Percentiles rank a stretch among this genome's conserved stretches.
These are phyloP conservation scores for Hemileccinum rubropunctum DNA, from an alignment of 768 basidiomycete genomes.

Conservation along the genomic window DNA sequence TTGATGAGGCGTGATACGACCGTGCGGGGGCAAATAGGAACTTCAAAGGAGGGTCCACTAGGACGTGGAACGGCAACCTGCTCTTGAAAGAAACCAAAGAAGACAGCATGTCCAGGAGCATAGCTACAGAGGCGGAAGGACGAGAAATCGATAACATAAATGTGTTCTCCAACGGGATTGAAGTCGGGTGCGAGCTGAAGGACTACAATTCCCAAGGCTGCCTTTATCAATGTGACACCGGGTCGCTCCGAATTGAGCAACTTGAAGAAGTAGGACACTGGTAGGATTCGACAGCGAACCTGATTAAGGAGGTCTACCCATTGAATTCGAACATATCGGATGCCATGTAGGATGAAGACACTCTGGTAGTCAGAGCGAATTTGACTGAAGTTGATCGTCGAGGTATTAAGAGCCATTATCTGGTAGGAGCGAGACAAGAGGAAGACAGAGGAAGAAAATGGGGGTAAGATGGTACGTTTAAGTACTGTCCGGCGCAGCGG, in stretches of 20 bases:
- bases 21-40: conserved; percentile 60
- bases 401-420: neutral
- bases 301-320: conserved; percentile 66
- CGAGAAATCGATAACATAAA: conserved; percentile 55
- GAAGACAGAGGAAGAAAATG: no score
- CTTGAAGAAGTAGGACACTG: conserved; percentile 43
- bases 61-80: conserved; percentile 40
- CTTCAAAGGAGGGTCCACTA: conserved; percentile 35
- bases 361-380: neutral
- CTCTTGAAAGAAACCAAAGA: conserved; percentile 71
- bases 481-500: no score
- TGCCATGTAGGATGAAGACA: neutral
- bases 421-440: no score
- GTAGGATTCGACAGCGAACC: conserved; percentile 57
- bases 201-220: conserved; percentile 50
- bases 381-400: neutral
- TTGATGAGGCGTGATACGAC: conserved; percentile 48
- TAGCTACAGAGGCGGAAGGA: conserved; percentile 55
- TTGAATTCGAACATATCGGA: conserved; percentile 54
- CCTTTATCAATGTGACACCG: conserved; percentile 48
- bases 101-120: conserved; percentile 55
- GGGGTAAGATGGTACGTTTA: neutral
- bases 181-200: conserved; percentile 49
- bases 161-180: conserved; percentile 51
- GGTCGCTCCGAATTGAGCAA: conserved; percentile 52